Conservation (phyloP, 805 yeast species). For the Geotrichum ghanense region DNA sequence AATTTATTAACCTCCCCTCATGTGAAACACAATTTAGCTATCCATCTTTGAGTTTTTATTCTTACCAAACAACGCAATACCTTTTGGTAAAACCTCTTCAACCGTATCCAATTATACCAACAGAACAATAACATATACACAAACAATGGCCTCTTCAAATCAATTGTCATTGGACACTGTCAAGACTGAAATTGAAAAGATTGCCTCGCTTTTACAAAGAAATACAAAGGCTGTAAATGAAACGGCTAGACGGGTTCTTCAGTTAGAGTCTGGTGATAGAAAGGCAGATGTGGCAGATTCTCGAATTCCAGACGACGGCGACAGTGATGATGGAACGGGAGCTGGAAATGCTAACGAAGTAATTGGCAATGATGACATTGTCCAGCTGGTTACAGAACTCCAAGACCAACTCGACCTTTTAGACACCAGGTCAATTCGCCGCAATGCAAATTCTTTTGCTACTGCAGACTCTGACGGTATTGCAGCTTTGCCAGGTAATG, state of each 20-base stretch:
- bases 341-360: slow-evolving; percentile 7
- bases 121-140: no score
- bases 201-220: slow-evolving; percentile 39
- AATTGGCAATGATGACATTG: slow-evolving; percentile 69
- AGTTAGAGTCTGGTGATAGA: slow-evolving; percentile 48
- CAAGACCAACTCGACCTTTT: slow-evolving; percentile 71
- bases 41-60: no score
- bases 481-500: slow-evolving; percentile 68
- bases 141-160: no score
- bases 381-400: slow-evolving; percentile 77
- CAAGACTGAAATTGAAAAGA: not conserved
- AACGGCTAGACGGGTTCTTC: slow-evolving; percentile 72
- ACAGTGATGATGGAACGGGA: slow-evolving; percentile 6
- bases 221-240: slow-evolving; percentile 56
- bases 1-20: no score
- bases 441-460: slow-evolving; percentile 54
- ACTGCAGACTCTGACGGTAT: slow-evolving; percentile 31
- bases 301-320: slow-evolving; percentile 4
- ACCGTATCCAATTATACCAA: no score
- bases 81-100: no score
- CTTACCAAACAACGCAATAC: no score
- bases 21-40: no score
- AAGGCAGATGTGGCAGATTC: slow-evolving; percentile 13
- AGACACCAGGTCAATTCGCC: slow-evolving; percentile 65
- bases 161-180: not conserved